These are phyloP conservation scores for Calcarisporium arbuscula DNA, from an alignment of 2,329 filamentous ascomycete genomes.

Conservation along the genomic window DNA sequence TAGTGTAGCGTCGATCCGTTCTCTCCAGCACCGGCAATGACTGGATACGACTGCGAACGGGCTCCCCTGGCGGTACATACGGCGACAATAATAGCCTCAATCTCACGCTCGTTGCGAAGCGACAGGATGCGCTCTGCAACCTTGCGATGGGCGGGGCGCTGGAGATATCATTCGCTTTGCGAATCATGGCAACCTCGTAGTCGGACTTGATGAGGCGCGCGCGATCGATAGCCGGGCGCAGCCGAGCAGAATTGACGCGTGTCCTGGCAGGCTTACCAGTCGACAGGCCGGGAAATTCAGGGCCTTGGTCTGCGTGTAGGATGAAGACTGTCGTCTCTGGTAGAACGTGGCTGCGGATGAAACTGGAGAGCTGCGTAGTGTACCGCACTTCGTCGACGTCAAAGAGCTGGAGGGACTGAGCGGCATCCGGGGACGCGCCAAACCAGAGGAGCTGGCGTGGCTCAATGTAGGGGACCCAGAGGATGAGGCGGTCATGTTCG, in stretches of 20 bases:
- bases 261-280: conserved; percentile 16
- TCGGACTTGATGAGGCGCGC: conserved; percentile 76
- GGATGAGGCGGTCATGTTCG: conserved; percentile 53
- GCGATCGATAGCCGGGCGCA: conserved; percentile 70
- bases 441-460: conserved; percentile 57
- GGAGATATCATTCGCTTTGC: conserved; percentile 74
- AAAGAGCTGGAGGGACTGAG: conserved; percentile 55
- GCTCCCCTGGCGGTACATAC: conserved; percentile 68
- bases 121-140: conserved; percentile 59
- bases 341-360: conserved; percentile 32
- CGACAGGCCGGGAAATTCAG: conserved; percentile 12
- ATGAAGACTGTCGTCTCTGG: conserved; percentile 34
- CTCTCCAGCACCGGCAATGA: conserved; percentile 80
- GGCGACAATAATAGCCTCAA: conserved; percentile 71
- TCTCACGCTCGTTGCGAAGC: conserved; percentile 71
- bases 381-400: conserved; percentile 69
- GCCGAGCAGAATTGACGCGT: conserved; percentile 40
- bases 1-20: conserved; percentile 88
- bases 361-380: conserved; percentile 43
- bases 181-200: conserved; percentile 80
- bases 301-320: conserved; percentile 40
- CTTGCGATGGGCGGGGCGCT: conserved; percentile 67
- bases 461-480: conserved; percentile 69
- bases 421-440: conserved; percentile 52
- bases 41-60: conserved; percentile 73